Conservation (phyloP, 257 asterid genomes). For the Plantago ovata region DNA sequence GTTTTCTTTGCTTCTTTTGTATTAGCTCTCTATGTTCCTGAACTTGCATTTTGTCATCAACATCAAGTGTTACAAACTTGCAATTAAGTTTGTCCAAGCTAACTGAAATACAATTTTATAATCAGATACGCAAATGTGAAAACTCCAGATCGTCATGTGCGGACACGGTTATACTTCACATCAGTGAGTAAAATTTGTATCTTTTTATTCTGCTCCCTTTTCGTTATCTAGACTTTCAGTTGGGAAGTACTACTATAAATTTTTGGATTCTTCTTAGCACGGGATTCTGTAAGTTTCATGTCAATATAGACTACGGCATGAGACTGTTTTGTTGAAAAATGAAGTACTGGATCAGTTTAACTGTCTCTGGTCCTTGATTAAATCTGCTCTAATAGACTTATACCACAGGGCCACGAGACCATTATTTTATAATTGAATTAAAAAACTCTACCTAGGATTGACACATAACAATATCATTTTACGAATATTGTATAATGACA, state of each 20-base stretch:
- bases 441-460: too few species aligned
- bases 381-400: not conserved
- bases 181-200: conserved; percentile 53
- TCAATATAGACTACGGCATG: too few species aligned
- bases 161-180: conserved; percentile 90
- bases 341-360: not conserved
- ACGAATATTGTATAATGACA: too few species aligned
- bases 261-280: too few species aligned
- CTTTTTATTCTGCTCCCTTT: not conserved
- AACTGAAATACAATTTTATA: conserved; percentile 3
- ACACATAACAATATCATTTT: too few species aligned
- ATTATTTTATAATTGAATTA: too few species aligned
- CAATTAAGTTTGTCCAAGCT: not conserved
- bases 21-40: not conserved
- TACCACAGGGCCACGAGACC: too few species aligned
- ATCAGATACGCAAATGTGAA: conserved; percentile 81
- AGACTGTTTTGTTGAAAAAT: too few species aligned
- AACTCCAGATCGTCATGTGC: conserved; percentile 89
- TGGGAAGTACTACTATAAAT: too few species aligned
- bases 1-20: not conserved
- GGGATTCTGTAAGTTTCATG: too few species aligned
- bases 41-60: not conserved
- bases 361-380: not conserved
- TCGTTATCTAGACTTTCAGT: not conserved
- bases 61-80: not conserved